Base-by-base conservation (phyloP, 2,329 filamentous ascomycete species). In the Neofusicoccum sp. region DNA sequence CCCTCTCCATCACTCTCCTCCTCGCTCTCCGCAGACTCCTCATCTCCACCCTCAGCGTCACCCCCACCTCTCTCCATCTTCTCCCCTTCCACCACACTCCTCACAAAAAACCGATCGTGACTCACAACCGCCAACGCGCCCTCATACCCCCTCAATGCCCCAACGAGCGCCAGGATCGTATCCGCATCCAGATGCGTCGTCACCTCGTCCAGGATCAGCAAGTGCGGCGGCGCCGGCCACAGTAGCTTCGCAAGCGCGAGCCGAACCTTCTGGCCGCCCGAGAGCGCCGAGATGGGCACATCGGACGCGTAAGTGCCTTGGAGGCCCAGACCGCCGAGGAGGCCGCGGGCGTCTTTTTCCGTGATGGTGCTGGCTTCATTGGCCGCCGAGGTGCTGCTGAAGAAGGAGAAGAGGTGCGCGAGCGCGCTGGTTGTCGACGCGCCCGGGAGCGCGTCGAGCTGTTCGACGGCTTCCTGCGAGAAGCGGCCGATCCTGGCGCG, bases 161-260 rank as follows among this genome's bases (percentile, higher is more conserved):
- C 80, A 0, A 88, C 81, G 59, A 96, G 75, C 1, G 89, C 89
- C 6, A 85, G 83, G 26, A 93, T 89, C 0, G 89, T 93, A 74
- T 95, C 86, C 63, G 89, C 90, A 71, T 96, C 91, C 41, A 96
- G 80, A 77, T 96, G 91, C 1, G 91, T 93, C 6, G 90, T 95
- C 26, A 91, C 87, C 72, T 91, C 91, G 70, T 93, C 90, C 6
- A 93, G 81, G 5, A 93, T 81, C 2, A 93, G 80, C 61, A 90
- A 82, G 65, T 93, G 89, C 20, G 89, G 89, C 3, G 83, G 79
- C 41, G 77, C 78, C 6, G 49, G 49, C 81, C 86, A 88, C 36
- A 93, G 76, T n/a, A 92, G 75, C 49, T 84, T 82, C 1, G 89
- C 89, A 53, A 93, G 77, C 63, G 88, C 86, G 2, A 85, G 71